Conservation (phyloP, 257 asterid genomes). For the Anisodus acutangulus region DNA sequence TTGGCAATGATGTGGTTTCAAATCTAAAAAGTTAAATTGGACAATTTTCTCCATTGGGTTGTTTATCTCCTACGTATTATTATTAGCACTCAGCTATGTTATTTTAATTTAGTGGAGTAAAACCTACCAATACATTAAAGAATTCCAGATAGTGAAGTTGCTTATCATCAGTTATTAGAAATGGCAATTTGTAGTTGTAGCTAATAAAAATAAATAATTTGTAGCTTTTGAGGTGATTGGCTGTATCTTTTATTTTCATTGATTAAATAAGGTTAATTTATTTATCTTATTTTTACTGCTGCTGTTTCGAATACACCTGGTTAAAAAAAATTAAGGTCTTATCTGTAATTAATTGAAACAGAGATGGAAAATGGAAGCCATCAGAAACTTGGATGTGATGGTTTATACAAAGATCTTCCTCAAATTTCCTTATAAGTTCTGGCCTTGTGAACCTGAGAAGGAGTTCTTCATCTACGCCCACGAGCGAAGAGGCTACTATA, state of each 20-base stretch:
- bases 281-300: background rate
- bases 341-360: slow-evolving; percentile 44
- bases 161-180: slow-evolving; percentile 11
- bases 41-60: background rate
- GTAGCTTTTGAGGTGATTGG: slow-evolving; percentile 19
- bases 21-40: background rate
- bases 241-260: background rate
- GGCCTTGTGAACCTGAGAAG: slow-evolving; percentile 90
- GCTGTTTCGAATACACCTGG: background rate
- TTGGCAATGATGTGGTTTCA: background rate
- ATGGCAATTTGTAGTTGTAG: slow-evolving; percentile 10
- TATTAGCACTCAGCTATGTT: background rate
- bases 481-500: slow-evolving; percentile 87
- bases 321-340: slow-evolving; percentile 34
- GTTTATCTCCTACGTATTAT: background rate
- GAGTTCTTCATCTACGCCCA: slow-evolving; percentile 95
- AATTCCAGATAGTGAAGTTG: slow-evolving; percentile 4
- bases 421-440: slow-evolving; percentile 75
- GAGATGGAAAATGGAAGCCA: slow-evolving; percentile 94
- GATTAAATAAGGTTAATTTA: background rate
- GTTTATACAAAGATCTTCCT: slow-evolving; percentile 90
- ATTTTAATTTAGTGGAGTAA: slow-evolving; percentile 18
- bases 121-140: slow-evolving; percentile 21
- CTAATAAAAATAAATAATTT: background rate
- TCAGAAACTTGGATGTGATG: slow-evolving; percentile 69